Base-by-base conservation (phyloP, 1,284 basidiomycete genomes). In the Fomitopsis pinicola region DNA sequence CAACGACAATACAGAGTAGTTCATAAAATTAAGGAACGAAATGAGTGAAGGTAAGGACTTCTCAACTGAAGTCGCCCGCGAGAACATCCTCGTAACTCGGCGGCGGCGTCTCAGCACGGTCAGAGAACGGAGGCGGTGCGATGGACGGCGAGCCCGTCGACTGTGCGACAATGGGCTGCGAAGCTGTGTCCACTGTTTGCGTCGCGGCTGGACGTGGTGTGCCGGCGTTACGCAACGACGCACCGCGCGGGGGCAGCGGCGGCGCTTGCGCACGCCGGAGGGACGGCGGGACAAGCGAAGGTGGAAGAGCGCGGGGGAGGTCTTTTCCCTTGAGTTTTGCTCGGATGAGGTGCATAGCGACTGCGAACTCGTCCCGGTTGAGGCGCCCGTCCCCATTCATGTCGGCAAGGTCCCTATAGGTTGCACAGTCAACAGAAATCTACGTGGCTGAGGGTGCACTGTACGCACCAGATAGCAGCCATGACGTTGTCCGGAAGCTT, bases 271-370 rank as follows among this genome's bases (percentile, higher is more conserved):
- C 12, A 40, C 38, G 38, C 38, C 62, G 61, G 10, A 58, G 48
- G 22, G 60, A 62, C 8, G 64, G 66, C 15, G 65, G 66, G 3
- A 66, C 42, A n/a, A 67, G 60, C 14, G 62, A 61, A 6, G 62
- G 59, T 26, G 68, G 68, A 14, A 99, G 80, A 26, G 77, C 75
- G 0, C 78, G 66, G 0, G 97, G 97, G 33, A 97, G 75, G 2
- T 92, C 88, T 64, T 86, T 86, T 19, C 97, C 97, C 1, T 86
- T 82, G 3, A 98, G 77, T 72, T 90, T 94, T 68, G 84, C 84
- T 73, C 94, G 92, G 70, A 99, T 97, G 57, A 99, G 84, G 75
- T 96, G 86, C 89, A 98, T 91, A 3, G 95, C 97, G 50, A 99
- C 89, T 2, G 97, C 97, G 75, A 99, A 99, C 57, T 96, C 94